These are phyloP conservation scores for Carallia pectinifolia DNA, from an alignment of 345 rosid genomes.

Conservation along the genomic window DNA sequence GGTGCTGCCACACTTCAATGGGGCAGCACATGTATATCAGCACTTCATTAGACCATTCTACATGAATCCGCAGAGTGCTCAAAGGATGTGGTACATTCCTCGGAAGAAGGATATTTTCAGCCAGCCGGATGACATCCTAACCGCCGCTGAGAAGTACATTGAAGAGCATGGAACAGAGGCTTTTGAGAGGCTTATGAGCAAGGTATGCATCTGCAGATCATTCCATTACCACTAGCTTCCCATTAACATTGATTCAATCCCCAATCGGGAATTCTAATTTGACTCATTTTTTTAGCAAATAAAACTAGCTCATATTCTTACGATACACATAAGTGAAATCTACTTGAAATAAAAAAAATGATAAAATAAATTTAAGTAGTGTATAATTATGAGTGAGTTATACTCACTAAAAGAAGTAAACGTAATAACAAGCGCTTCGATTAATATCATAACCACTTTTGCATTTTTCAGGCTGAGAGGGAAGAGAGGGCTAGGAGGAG, in stretches of 20 bases:
- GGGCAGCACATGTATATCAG: conserved; percentile 29
- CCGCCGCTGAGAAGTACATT: conserved; percentile 38
- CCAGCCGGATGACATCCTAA: conserved; percentile 26
- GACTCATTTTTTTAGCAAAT: too few relatives aligned
- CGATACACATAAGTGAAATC: too few relatives aligned
- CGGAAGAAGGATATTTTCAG: conserved; percentile 21
- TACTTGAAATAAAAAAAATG: too few relatives aligned
- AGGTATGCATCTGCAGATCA: conserved; percentile 24
- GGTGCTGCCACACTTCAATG: conserved; percentile 34
- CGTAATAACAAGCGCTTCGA: too few relatives aligned
- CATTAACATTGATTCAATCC: neutral
- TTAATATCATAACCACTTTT: neutral
- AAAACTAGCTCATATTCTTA: too few relatives aligned
- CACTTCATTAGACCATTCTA: conserved; percentile 28
- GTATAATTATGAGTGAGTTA: too few relatives aligned
- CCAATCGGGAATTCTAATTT: too few relatives aligned
- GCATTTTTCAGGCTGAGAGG: conserved; percentile 57
- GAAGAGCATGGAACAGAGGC: conserved; percentile 56
- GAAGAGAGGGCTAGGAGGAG: conserved; percentile 59
- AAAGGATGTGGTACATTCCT: conserved; percentile 27
- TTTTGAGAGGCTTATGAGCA: conserved; percentile 50
- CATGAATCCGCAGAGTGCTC: conserved; percentile 23
- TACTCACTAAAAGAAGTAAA: too few relatives aligned
- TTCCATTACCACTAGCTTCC: neutral
- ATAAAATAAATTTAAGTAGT: too few relatives aligned